Percentiles rank a stretch among this genome's conserved stretches.
Conservation (phyloP, 805 yeast genomes). For the Yarrowia divulgata region DNA sequence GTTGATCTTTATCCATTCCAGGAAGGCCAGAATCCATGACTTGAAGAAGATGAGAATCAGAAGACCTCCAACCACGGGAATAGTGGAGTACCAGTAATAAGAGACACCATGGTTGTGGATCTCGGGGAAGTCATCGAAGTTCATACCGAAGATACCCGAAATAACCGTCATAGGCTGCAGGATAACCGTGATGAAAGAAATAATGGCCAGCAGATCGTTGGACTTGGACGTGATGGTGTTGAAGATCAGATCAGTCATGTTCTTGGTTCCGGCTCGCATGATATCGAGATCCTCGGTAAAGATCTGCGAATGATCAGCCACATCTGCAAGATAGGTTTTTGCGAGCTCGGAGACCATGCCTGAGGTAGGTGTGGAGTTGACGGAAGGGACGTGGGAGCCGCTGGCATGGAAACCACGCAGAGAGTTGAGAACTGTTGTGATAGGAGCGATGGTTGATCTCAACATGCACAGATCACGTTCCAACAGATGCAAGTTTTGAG, state of each 20-base stretch:
- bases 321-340: slow-evolving; percentile 60
- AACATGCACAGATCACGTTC: slow-evolving; percentile 60
- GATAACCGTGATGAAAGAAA: slow-evolving; percentile 64
- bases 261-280: slow-evolving; percentile 61
- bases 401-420: slow-evolving; percentile 52
- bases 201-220: slow-evolving; percentile 61
- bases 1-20: slow-evolving; percentile 31
- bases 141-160: slow-evolving; percentile 70
- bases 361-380: slow-evolving; percentile 11
- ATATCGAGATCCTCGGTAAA: slow-evolving; percentile 62
- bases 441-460: slow-evolving; percentile 57
- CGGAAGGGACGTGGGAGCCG: slow-evolving; percentile 30
- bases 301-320: slow-evolving; percentile 61
- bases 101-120: slow-evolving; percentile 45
- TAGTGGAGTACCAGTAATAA: slow-evolving; percentile 38
- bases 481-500: slow-evolving; percentile 62
- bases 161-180: slow-evolving; percentile 66
- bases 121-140: slow-evolving; percentile 56
- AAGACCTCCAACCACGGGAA: slow-evolving; percentile 34
- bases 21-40: slow-evolving; percentile 26
- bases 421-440: slow-evolving; percentile 57
- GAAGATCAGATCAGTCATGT: slow-evolving; percentile 60
- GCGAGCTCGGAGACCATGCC: slow-evolving; percentile 54
- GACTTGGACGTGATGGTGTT: slow-evolving; percentile 65
- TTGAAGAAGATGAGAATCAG: slow-evolving; percentile 12